phyloP scores from a whole-genome alignment of 495 filamentous ascomycete species.

The Gamarada debralockiae region DNA sequence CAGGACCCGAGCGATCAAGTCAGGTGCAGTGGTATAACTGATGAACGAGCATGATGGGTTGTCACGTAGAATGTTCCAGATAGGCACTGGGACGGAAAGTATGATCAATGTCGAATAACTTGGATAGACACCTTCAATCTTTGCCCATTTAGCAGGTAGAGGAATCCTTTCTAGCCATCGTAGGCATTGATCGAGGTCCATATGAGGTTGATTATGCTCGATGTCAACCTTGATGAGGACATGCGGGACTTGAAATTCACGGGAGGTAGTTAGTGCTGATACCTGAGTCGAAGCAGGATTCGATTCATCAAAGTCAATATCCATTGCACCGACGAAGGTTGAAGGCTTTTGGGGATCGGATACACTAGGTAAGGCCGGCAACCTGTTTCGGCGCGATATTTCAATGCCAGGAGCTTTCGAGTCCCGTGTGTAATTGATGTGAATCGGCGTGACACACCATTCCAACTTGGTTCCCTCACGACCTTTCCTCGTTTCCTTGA shows the following conservation, averaged over 20 bases:
- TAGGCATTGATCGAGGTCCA: conserved; percentile 43
- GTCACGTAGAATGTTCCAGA: conserved; percentile 50
- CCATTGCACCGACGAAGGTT: conserved; percentile 6
- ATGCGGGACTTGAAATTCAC: conserved; percentile 29
- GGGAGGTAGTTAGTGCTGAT: not conserved
- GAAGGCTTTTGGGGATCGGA: not conserved
- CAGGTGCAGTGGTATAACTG: conserved; percentile 33
- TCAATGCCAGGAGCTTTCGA: conserved; percentile 49
- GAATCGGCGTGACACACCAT: conserved; percentile 44
- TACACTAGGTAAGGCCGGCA: not conserved
- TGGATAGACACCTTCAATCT: conserved; percentile 49
- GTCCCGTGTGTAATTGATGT: conserved; percentile 51
- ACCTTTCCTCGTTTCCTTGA: conserved; percentile 40
- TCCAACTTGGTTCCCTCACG: conserved; percentile 47
- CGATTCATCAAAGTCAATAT: conserved; percentile 1
- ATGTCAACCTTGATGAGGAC: conserved; percentile 50
- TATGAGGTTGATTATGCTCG: conserved; percentile 40
- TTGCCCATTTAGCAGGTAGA: conserved; percentile 43
- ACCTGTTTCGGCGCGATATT: conserved; percentile 17
- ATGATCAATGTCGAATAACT: conserved; percentile 48
- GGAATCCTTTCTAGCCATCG: conserved; percentile 46
- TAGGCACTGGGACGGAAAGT: conserved; percentile 45
- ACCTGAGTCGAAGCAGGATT: not conserved
- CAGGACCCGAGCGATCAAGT: too few relatives aligned
- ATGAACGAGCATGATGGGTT: conserved; percentile 48